phyloP scores from a whole-genome alignment of 2,329 filamentous ascomycete genomes.

The Ophiostoma sp. region DNA sequence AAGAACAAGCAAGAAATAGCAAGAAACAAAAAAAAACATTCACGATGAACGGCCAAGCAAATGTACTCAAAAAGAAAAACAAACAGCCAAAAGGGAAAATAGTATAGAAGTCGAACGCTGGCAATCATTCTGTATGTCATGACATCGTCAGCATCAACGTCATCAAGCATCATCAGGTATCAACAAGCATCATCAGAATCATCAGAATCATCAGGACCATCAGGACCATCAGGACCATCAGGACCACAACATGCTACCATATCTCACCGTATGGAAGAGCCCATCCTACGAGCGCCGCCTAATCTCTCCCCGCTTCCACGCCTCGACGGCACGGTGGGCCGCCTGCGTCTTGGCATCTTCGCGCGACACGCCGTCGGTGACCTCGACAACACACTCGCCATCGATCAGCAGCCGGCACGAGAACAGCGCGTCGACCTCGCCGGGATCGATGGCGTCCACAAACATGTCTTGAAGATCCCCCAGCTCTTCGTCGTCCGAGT shows the following conservation, averaged over 20 bases:
- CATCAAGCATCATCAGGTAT: neutral
- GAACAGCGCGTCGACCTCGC: slow-evolving; percentile 27
- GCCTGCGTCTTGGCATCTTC: slow-evolving; percentile 53
- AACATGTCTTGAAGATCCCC: neutral
- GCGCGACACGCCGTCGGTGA: slow-evolving; percentile 42
- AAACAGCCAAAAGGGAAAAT: too few species aligned
- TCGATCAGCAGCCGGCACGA: slow-evolving; percentile 48
- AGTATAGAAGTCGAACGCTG: too few species aligned
- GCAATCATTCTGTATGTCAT: neutral
- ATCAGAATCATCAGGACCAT: neutral
- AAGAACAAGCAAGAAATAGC: too few species aligned
- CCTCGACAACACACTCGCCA: slow-evolving; percentile 40
- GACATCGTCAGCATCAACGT: neutral
- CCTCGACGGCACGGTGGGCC: slow-evolving; percentile 46
- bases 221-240: neutral
- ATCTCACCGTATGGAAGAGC: neutral
- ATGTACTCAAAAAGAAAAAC: too few species aligned
- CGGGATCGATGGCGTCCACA: slow-evolving; percentile 12
- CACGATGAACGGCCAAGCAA: too few species aligned
- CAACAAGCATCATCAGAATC: neutral
- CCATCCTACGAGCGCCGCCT: neutral
- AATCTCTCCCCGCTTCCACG: slow-evolving; percentile 23
- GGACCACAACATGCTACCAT: too few species aligned
- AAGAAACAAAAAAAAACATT: too few species aligned
- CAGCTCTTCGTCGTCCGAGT: slow-evolving; percentile 4